Conservation (phyloP, 1,139 yeast species). For the Candida gigantensis region DNA sequence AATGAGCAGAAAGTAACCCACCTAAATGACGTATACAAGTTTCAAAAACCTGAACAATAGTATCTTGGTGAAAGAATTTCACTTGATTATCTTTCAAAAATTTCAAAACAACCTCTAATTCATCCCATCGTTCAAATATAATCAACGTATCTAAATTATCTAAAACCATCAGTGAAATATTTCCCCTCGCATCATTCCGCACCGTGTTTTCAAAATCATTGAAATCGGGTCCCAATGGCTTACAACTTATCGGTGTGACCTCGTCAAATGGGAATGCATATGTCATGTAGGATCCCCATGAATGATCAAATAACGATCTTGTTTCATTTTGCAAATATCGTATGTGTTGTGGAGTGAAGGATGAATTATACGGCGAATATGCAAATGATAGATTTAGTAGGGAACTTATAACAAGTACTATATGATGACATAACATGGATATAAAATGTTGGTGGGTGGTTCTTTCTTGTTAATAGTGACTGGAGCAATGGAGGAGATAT, state of each 20-base stretch:
- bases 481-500: too few relatives aligned
- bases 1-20: conserved; percentile 74
- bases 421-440: too few relatives aligned
- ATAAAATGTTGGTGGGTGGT: too few relatives aligned
- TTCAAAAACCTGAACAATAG: conserved; percentile 85
- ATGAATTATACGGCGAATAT: conserved; percentile 23
- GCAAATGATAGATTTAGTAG: conserved; percentile 1
- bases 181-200: conserved; percentile 84
- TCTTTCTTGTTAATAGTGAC: too few relatives aligned
- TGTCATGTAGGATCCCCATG: conserved; percentile 70
- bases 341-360: conserved; percentile 56
- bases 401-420: conserved; percentile 5
- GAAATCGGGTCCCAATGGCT: conserved; percentile 65
- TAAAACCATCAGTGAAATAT: conserved; percentile 72
- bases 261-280: conserved; percentile 85
- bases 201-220: conserved; percentile 54
- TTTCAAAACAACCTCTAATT: conserved; percentile 51
- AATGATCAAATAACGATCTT: conserved; percentile 63
- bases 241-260: conserved; percentile 71
- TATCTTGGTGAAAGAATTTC: conserved; percentile 57
- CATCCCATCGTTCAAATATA: conserved; percentile 62
- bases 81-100: conserved; percentile 40
- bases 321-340: conserved; percentile 51
- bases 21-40: conserved; percentile 79
- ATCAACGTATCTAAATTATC: conserved; percentile 82